Conservation (phyloP, 2,329 filamentous ascomycete species). For the Ophiostoma sp. region DNA sequence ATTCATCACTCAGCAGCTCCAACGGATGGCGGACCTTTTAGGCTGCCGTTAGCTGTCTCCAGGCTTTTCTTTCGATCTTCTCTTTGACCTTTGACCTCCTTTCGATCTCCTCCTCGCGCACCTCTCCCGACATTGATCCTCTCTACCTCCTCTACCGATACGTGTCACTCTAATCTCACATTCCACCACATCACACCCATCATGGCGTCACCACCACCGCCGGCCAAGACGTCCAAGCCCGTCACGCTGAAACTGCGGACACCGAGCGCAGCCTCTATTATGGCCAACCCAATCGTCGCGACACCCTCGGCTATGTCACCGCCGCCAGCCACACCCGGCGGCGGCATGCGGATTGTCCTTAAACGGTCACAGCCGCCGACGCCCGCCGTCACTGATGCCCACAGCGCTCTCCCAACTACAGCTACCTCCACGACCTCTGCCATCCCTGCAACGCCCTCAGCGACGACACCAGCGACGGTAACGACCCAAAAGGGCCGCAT, state of each 20-base stretch:
- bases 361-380: constrained; percentile 34
- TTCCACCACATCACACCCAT: background rate
- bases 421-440: background rate
- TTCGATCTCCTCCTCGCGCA: background rate
- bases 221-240: constrained; percentile 25
- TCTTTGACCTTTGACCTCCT: background rate
- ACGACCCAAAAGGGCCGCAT: constrained; percentile 63
- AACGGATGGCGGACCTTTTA: constrained; percentile 9
- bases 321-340: constrained; percentile 28
- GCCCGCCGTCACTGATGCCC: constrained; percentile 37
- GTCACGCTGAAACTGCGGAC: constrained; percentile 31
- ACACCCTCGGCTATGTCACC: constrained; percentile 30
- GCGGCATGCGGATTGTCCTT: constrained; percentile 34
- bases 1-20: background rate
- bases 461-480: constrained; percentile 28
- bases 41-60: constrained; percentile 5
- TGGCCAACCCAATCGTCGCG: constrained; percentile 26
- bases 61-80: background rate
- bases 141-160: background rate
- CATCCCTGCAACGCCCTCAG: constrained; percentile 8
- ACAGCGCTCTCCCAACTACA: no score
- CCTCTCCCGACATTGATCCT: background rate
- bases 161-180: background rate
- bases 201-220: constrained; percentile 29
- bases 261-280: constrained; percentile 17